Percentiles rank a stretch among this genome's conserved stretches.
Conservation (phyloP, 805 yeast species). For the Wickerhamia fluorescens region DNA sequence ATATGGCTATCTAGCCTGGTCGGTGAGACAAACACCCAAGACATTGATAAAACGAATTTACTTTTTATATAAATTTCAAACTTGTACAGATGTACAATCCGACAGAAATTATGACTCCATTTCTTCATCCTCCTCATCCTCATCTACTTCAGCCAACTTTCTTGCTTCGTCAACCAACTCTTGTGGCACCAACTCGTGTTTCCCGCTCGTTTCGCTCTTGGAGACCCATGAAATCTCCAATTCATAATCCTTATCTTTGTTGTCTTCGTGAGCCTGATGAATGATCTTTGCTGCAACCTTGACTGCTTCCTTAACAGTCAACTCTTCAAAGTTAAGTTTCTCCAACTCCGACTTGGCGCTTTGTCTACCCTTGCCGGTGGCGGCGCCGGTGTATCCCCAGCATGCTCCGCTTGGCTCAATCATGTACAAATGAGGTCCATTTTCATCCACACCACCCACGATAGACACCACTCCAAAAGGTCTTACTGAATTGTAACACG, state of each 20-base stretch:
- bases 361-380: constrained; percentile 97
- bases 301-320: constrained; percentile 76
- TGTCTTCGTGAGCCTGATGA: constrained; percentile 93
- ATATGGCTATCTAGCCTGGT: too few relatives aligned
- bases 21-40: too few relatives aligned
- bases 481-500: constrained; percentile 93
- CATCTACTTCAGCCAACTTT: constrained; percentile 75
- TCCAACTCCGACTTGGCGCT: constrained; percentile 96
- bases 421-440: constrained; percentile 92
- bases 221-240: constrained; percentile 90
- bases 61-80: too few relatives aligned
- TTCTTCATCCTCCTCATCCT: constrained; percentile 62
- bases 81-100: too few relatives aligned
- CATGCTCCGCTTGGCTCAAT: constrained; percentile 94
- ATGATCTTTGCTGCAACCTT: constrained; percentile 92
- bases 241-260: constrained; percentile 95
- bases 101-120: constrained; percentile 8
- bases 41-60: too few relatives aligned
- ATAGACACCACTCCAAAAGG: constrained; percentile 95
- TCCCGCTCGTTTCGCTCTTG: constrained; percentile 64
- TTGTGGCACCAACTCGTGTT: constrained; percentile 74
- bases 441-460: constrained; percentile 86
- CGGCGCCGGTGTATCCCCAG: constrained; percentile 98
- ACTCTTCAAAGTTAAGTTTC: constrained; percentile 66
- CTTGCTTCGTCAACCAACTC: constrained; percentile 78